Evolutionary conservation across 345 rosid species (phyloP).

Genomic region (Euphorbia tirucalli): DNA sequence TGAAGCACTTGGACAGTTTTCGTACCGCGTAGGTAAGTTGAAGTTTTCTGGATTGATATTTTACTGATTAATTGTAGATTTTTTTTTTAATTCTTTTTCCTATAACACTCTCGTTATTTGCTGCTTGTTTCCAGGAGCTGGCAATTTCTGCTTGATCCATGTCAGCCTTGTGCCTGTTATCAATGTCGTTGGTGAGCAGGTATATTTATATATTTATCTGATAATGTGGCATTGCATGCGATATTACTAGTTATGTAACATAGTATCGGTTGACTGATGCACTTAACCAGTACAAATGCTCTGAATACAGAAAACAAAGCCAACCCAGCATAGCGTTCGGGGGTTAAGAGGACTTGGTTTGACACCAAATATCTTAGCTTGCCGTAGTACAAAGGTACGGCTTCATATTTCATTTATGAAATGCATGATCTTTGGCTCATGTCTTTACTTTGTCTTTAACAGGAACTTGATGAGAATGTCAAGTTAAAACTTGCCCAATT

Average conservation of each 20-base stretch:
- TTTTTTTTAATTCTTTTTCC: not conserved
- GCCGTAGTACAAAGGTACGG: slow-evolving; percentile 76
- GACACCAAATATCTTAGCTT: slow-evolving; percentile 84
- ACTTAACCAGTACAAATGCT: not conserved
- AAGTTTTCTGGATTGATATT: slow-evolving; percentile 1
- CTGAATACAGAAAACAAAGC: slow-evolving; percentile 80
- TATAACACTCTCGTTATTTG: not conserved
- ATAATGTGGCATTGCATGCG: not conserved
- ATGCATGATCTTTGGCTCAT: not conserved
- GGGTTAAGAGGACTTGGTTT: slow-evolving; percentile 84
- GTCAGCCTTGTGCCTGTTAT: slow-evolving; percentile 98
- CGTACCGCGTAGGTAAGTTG: slow-evolving; percentile 80
- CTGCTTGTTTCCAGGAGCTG: slow-evolving; percentile 55
- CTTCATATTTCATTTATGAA: not conserved
- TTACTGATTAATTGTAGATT: not conserved
- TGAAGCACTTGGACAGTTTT: slow-evolving; percentile 95
- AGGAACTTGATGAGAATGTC: slow-evolving; percentile 88
- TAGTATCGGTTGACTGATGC: not conserved
- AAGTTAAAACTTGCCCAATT: slow-evolving; percentile 84
- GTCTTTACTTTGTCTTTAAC: slow-evolving; percentile 23
- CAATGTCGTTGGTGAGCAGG: slow-evolving; percentile 98
- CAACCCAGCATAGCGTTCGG: slow-evolving; percentile 94
- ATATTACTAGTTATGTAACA: not conserved
- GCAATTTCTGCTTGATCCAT: slow-evolving; percentile 91
- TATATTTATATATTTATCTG: slow-evolving; percentile 15